These are phyloP conservation scores for Ustilago xerochloae DNA, from an alignment of 1,284 basidiomycete species.

Conservation along the genomic window DNA sequence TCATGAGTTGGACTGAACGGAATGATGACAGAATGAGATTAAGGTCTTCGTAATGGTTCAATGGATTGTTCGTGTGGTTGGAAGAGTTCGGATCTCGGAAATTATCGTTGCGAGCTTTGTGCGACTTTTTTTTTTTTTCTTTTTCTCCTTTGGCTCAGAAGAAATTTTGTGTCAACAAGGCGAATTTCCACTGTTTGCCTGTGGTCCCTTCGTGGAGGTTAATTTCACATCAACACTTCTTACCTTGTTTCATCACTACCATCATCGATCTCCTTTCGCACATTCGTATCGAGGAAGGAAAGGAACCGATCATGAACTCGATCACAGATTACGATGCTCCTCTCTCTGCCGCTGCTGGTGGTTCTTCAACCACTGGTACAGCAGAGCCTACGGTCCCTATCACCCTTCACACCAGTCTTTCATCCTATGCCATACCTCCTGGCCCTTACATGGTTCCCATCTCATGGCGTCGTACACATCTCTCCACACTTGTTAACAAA, in stretches of 20 bases:
- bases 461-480: slow-evolving; percentile 90
- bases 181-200: neutral
- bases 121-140: neutral
- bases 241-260: slow-evolving; percentile 1
- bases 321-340: slow-evolving; percentile 30
- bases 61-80: neutral
- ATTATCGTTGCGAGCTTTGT: neutral
- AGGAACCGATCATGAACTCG: slow-evolving; percentile 14
- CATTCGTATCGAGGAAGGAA: too few species aligned
- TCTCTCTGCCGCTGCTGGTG: neutral
- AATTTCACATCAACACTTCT: neutral
- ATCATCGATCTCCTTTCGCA: neutral
- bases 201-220: neutral
- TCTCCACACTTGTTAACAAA: slow-evolving; percentile 98
- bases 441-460: slow-evolving; percentile 94
- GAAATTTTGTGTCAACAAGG: slow-evolving; percentile 19
- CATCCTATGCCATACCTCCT: slow-evolving; percentile 80
- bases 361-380: neutral
- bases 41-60: neutral
- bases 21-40: neutral
- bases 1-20: too few species aligned
- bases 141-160: too few species aligned
- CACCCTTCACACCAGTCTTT: slow-evolving; percentile 50
- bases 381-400: slow-evolving; percentile 51
- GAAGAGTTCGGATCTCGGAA: slow-evolving; percentile 27